phyloP scores from a whole-genome alignment of 1,284 basidiomycete species.

The Acaromyces ingoldii region DNA sequence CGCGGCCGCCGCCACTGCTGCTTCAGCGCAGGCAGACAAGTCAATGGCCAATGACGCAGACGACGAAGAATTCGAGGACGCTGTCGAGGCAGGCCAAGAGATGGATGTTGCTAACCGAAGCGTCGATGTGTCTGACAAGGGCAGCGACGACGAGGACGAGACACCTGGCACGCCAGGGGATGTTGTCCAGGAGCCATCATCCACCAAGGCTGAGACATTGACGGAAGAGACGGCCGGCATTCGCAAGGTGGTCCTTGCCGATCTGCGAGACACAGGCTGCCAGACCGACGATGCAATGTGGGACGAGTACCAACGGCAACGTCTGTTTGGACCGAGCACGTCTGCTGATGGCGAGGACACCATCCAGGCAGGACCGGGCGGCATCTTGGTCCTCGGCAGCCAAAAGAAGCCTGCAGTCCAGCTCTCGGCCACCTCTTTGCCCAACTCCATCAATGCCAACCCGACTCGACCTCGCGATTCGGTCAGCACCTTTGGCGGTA shows the following conservation, averaged over 20 bases:
- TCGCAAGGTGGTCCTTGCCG: slow-evolving; percentile 10
- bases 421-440: too few species aligned
- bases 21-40: too few species aligned
- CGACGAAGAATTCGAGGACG: slow-evolving; percentile 10
- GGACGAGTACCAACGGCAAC: slow-evolving; percentile 18
- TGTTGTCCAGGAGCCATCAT: neutral
- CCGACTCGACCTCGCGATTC: slow-evolving; percentile 14
- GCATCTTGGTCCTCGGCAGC: too few species aligned
- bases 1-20: too few species aligned
- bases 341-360: too few species aligned
- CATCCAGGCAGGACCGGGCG: too few species aligned
- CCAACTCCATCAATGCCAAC: slow-evolving; percentile 1
- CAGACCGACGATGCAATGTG: slow-evolving; percentile 38
- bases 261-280: slow-evolving; percentile 26
- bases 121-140: slow-evolving; percentile 17
- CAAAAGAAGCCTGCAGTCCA: too few species aligned
- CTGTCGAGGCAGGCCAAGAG: slow-evolving; percentile 3
- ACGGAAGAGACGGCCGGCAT: neutral
- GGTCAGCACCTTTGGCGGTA: slow-evolving; percentile 33
- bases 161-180: neutral
- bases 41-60: too few species aligned
- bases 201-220: too few species aligned
- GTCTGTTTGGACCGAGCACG: too few species aligned
- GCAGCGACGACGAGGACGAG: slow-evolving; percentile 22
- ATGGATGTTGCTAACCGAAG: slow-evolving; percentile 19